phyloP scores from a whole-genome alignment of 202 grass and related monocot genomes.

The Digitaria exilis region DNA sequence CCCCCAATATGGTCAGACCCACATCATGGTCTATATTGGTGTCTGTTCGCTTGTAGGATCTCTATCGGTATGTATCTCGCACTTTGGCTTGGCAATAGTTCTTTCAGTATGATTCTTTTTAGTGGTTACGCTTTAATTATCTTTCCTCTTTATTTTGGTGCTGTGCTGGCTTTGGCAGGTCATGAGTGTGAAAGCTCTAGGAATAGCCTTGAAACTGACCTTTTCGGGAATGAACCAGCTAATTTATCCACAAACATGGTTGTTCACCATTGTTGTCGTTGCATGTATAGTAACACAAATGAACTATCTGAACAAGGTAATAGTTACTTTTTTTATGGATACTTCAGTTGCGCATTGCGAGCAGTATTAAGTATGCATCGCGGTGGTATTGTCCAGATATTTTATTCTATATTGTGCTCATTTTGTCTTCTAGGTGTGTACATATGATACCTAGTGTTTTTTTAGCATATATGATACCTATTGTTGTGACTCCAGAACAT shows the following conservation, averaged over 20 bases:
- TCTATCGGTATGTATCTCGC: conserved; percentile 76
- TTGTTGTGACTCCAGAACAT: not conserved
- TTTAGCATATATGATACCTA: too few relatives aligned
- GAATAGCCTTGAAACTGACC: conserved; percentile 94
- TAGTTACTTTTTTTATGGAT: not conserved
- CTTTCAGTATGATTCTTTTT: not conserved
- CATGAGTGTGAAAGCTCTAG: conserved; percentile 99
- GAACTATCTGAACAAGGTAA: conserved; percentile 99
- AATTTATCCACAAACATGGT: conserved; percentile 92
- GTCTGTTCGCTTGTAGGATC: conserved; percentile 98
- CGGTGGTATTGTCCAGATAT: not conserved
- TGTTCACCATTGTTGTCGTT: conserved; percentile 81
- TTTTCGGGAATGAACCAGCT: conserved; percentile 98
- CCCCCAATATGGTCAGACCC: conserved; percentile 91
- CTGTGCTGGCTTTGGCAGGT: conserved; percentile 63
- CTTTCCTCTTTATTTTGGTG: conserved; percentile 13
- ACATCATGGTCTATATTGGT: conserved; percentile 98
- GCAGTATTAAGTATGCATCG: not conserved
- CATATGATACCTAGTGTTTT: not conserved
- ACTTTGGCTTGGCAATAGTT: not conserved
- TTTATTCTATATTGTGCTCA: not conserved
- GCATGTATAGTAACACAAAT: conserved; percentile 88
- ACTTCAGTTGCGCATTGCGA: not conserved
- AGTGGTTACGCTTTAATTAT: not conserved
- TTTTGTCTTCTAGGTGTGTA: not conserved